Base-by-base conservation (phyloP, 257 asterid species). In the Scutellaria baicalensis region DNA sequence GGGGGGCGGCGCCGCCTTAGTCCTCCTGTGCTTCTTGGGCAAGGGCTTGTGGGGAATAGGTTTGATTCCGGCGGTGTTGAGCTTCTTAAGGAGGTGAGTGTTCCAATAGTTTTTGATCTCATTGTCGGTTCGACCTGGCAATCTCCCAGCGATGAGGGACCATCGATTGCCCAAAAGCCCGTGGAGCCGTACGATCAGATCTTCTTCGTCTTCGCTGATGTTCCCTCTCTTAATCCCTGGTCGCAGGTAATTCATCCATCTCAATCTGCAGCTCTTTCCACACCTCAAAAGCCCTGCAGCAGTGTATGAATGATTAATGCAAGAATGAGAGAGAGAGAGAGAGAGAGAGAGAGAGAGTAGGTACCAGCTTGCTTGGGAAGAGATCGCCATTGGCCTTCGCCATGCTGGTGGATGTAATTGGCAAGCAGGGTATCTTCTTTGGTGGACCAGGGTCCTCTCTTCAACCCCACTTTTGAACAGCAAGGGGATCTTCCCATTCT, bases 41-140 rank as follows among this genome's bases (percentile, higher is more conserved):
- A 42, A 31, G 17, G 66, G 17, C 31, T 77, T 79, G 12, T 82
- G 79, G 8, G 69, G 21, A 5, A 27, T 27, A 27, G 33, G 33
- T 4, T 27, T 27, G 48, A 80, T 45, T 2, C 79, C 79, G n/a
- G 73, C 57, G 59, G 54, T 6, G 1, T 72, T 59, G 18, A 83
- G 81, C 64, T 82, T 83, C 75, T 82, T 87, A 77, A 78, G 76
- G 49, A 89, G 81, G 50, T 84, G 83, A 0, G 90, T 85, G 78
- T 89, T 89, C 96, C 96, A 88, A 73, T 88, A 71, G 70, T 86
- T 88, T 40, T 88, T 88, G 27, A 88, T 84, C 84, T 88, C 96
- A 77, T 89, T 89, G 72, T 89, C 96, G 6, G 93, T 89, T 77
- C 96, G 87, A 66, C 96, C 92, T 0, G 96, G 86, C 77, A 89